These are phyloP conservation scores for Trypanosoma avium DNA, from an alignment of 208 protist genomes.

Conservation along the genomic window DNA sequence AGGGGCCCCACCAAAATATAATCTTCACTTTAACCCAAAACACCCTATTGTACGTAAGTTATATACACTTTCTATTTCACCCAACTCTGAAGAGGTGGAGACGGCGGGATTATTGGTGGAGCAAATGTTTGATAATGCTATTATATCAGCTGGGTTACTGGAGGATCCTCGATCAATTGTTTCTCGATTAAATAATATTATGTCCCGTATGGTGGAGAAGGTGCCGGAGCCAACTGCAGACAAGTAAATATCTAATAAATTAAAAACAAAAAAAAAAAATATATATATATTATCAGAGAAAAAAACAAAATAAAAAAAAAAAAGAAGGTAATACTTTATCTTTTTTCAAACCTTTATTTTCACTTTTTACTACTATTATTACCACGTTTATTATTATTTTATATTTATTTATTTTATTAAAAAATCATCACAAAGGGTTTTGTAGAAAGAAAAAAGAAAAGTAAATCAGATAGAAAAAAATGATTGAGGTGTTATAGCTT, in stretches of 20 bases:
- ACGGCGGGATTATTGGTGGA: constrained; percentile 84
- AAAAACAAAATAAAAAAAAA: constrained; percentile 17
- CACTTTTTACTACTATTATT: constrained; percentile 10
- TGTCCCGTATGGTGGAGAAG: constrained; percentile 90
- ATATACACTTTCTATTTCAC: constrained; percentile 83
- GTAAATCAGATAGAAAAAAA: no score
- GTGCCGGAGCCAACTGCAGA: constrained; percentile 84
- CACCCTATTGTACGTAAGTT: constrained; percentile 92
- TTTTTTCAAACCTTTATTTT: constrained; percentile 7
- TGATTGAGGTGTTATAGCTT: no score
- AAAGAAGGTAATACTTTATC: constrained; percentile 1
- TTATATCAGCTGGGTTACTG: constrained; percentile 90
- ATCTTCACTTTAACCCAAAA: constrained; percentile 92
- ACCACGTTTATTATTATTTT: constrained; percentile 16
- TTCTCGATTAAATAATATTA: constrained; percentile 87
- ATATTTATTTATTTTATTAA: not conserved
- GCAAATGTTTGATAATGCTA: constrained; percentile 94
- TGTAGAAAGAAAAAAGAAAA: not conserved
- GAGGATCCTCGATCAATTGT: constrained; percentile 93
- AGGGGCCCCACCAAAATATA: constrained; percentile 89
- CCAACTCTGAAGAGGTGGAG: constrained; percentile 72
- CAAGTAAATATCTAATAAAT: no score
- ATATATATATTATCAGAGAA: not conserved
- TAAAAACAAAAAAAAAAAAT: not conserved
- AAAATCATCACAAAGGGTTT: constrained; percentile 5